Evolutionary conservation across 1,139 yeast species (phyloP), one percentile per base, ranked within the genome.

Genomic region (Sugiyamaella neomexicana): DNA sequence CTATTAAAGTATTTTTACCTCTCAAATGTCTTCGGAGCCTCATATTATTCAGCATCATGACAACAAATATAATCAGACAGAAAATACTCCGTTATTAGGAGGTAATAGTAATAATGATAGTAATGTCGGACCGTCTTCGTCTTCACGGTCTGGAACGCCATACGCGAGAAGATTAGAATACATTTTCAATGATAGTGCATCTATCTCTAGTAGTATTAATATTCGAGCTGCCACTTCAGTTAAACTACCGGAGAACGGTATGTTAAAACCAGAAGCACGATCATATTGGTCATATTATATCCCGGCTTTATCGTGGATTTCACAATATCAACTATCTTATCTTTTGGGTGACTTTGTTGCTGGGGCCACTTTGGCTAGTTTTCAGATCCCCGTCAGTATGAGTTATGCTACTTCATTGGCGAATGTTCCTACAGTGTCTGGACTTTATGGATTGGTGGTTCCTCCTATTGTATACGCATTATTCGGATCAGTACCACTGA

Each of bases 341-440:
- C 77, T 89, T 41, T 57, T 84, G 1, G 90, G 95, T 12, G 99
- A 93, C 64, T 65, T 89, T 23, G 71, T 87, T 15, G 96, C 97
- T 0, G 98, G 99, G 0, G 67, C 90, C 13, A 85, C 98, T 0
- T 71, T 91, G 44, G 97, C 96, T 0, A 87, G 95, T 16, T 93
- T 91, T 70, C 97, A 91, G 68, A 82, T 93, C 41, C 99, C 99
- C 0, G 74, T 93, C 55, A 86, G 91, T 10, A 78, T 93, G 68
- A 88, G 97, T 0, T 91, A 89, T 66, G 95, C 98, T 2, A 85
- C 91, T 0, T 85, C 96, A 0, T 77, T 93, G 55, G 97, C 98
- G 1, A 90, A 87, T 66, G 95, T 90, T 1, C 96, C 97, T 2
- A 89, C 96, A 0, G 73, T 86, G 1, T 85, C 90, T 58, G 99